Base-by-base conservation (phyloP, 108 stramenopile species). In the Cyclotella choctawhatcheeana region DNA sequence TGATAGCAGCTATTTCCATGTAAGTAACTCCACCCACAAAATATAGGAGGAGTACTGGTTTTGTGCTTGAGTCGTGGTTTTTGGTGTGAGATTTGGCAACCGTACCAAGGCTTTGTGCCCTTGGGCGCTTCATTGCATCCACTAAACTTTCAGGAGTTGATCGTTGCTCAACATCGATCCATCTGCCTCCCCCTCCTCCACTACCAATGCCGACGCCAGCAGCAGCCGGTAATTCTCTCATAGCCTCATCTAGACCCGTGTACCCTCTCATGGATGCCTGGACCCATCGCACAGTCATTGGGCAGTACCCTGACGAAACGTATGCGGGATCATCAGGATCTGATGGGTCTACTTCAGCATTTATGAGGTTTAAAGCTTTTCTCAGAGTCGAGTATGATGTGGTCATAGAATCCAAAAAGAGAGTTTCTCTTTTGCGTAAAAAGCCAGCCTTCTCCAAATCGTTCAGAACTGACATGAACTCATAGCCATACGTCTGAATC, bases 401-500 rank as follows among this genome's bases (percentile, higher is more conserved):
- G 26, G 85, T 62, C 64, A 72, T 82, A 32, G 88, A 88, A 74
- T 89, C 87, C 72, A 88, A 79, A 59, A 69, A 89, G 5, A 90
- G 61, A 3, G 81, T 86, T 43, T 97, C 97, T 63, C 85, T 86
- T 52, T 90, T 88, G 43, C 88, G 85, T 7, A 98, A 73, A 71
- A 94, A 76, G 5, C 95, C 96, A 25, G 85, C 77, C 43, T 82
- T 81, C 76, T 99, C 98, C 44, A 99, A 74, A 58, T 96, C 87
- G 44, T 84, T 77, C 48, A 99, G 76, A 2, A 92, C 73, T 33
- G 87, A 66, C 25, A 97, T 26, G 64, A 81, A 92, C 67, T 97
- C 91, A 61, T 92, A 97, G 2, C 97, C 98, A 71, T 99, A 99
- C 3, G 93, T 93, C 71, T 99, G 96, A 4, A 96, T 83, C 32